Evolutionary conservation across 495 filamentous ascomycete species (phyloP).

Genomic region (Rhizodiscina lignyota): DNA sequence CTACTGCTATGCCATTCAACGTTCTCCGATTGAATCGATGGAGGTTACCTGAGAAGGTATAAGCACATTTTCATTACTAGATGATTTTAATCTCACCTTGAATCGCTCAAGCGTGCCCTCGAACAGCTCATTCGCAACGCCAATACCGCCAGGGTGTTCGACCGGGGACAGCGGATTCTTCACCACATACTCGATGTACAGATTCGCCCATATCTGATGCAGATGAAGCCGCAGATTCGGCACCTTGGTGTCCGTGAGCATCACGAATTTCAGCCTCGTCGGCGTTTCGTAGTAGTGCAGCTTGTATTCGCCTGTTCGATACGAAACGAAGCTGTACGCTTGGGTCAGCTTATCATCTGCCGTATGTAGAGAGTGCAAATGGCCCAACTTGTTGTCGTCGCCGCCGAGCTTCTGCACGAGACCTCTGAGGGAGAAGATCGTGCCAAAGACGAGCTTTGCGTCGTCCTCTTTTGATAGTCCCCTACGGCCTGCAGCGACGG

Average conservation of each 20-base stretch:
- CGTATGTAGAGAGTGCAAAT: background rate
- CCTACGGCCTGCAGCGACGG: conserved; percentile 12
- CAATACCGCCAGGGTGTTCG: conserved; percentile 75
- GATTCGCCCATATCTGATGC: conserved; percentile 96
- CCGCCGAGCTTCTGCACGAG: conserved; percentile 93
- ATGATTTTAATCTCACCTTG: no score
- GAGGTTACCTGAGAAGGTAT: no score
- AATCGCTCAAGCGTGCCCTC: conserved; percentile 84
- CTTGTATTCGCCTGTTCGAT: conserved; percentile 85
- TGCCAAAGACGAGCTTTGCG: conserved; percentile 93
- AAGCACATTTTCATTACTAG: no score
- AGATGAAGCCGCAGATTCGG: conserved; percentile 82
- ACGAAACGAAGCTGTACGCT: conserved; percentile 63
- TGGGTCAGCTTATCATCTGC: conserved; percentile 2
- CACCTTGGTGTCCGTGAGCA: conserved; percentile 83
- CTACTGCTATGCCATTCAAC: no score
- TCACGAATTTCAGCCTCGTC: conserved; percentile 86
- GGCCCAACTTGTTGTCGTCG: conserved; percentile 41
- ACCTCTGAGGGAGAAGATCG: conserved; percentile 86
- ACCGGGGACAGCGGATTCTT: conserved; percentile 85
- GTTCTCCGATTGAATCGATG: no score
- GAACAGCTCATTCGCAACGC: conserved; percentile 88
- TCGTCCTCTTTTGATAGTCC: conserved; percentile 60
- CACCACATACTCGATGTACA: conserved; percentile 93
- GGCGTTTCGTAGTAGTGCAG: conserved; percentile 98